A percentile compares a stretch with the other conserved stretches of the same genome.
Evolutionary conservation across 805 yeast genomes (phyloP).

Genomic region (Saccharomyces kudriavzevii): DNA sequence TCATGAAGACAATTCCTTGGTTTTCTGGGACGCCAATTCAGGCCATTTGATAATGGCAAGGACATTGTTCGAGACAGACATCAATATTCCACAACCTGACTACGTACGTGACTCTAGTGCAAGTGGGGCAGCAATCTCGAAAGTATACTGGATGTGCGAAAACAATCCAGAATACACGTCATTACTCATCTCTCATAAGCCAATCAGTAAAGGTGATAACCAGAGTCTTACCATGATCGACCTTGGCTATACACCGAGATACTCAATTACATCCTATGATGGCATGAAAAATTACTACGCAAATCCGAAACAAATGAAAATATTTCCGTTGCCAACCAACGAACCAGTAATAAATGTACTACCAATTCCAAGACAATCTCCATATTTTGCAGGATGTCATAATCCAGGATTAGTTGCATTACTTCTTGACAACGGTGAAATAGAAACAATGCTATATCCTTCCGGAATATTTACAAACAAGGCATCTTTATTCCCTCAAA

Average conservation of each 20-base stretch:
- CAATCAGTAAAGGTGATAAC: slow-evolving; percentile 35
- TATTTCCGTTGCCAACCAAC: slow-evolving; percentile 45
- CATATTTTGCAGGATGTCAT: slow-evolving; percentile 74
- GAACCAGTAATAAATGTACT: slow-evolving; percentile 40
- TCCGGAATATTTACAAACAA: slow-evolving; percentile 43
- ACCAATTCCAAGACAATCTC: slow-evolving; percentile 54
- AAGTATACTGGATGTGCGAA: slow-evolving; percentile 73
- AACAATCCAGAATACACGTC: slow-evolving; percentile 75
- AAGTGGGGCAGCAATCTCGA: slow-evolving; percentile 36
- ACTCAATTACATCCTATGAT: slow-evolving; percentile 73
- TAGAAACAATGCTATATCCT: slow-evolving; percentile 55
- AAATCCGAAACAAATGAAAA: slow-evolving; percentile 45
- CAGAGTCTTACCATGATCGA: slow-evolving; percentile 49
- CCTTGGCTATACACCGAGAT: slow-evolving; percentile 75
- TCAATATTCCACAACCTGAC: slow-evolving; percentile 42
- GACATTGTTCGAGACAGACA: slow-evolving; percentile 53
- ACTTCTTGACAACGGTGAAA: slow-evolving; percentile 52
- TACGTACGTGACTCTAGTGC: slow-evolving; percentile 14
- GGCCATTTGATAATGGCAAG: slow-evolving; percentile 73
- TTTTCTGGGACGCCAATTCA: slow-evolving; percentile 84
- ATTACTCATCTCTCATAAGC: slow-evolving; percentile 65
- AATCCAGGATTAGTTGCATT: slow-evolving; percentile 61
- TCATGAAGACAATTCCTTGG: slow-evolving; percentile 77
- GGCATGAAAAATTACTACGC: slow-evolving; percentile 74
- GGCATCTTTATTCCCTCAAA: slow-evolving; percentile 68